Base-by-base conservation (phyloP, 1,139 yeast species). In the Debaryomyces subglobosus region DNA sequence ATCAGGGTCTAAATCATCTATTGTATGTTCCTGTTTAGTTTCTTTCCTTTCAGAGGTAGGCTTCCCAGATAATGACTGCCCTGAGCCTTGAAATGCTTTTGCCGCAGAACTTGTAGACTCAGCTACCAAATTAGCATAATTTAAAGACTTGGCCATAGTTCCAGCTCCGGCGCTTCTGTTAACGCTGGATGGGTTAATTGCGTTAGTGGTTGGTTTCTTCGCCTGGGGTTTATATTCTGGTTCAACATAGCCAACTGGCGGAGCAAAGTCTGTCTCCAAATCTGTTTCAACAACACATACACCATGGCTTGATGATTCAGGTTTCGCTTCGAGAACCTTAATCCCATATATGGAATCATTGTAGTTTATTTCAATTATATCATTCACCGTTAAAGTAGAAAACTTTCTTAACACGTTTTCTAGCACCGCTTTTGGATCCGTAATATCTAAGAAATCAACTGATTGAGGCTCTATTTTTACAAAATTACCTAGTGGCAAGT, bases 201-300 rank as follows among this genome's bases (percentile, higher is more conserved):
- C 67, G 20, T 58, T 69, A 10, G 63, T 57, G 0, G 69, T 57
- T 2, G 81, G 73, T 49, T 72, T 72, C 16, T 65, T 57, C 0
- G 59, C 62, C 44, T 62, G 59, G 6, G 78, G 79, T 43, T 62
- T 69, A 55, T 83, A 83, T 56, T 84, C 87, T 0, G 96, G 96
- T 63, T 94, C 99, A 25, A 89, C 97, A 62, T 95, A 95, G 0
- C 99, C 99, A 4, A 94, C 97, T 0, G 99, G 99, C 3, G 99
- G 96, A 2, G 98, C 99, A 72, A 95, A 95, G 63, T 95, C 99
- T 0, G 97, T 96, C 53, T 89, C 96, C 55, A 95, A 78, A 72
- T 95, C 99, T 0, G 99, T 95, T 63, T 95, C 99, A 29, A 95
- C 91, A 18, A 94, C 97, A 74, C 98, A 94, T 16, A 94, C 85